Conservation (phyloP, 2,329 filamentous ascomycete genomes). For the Fusarium irregulare region DNA sequence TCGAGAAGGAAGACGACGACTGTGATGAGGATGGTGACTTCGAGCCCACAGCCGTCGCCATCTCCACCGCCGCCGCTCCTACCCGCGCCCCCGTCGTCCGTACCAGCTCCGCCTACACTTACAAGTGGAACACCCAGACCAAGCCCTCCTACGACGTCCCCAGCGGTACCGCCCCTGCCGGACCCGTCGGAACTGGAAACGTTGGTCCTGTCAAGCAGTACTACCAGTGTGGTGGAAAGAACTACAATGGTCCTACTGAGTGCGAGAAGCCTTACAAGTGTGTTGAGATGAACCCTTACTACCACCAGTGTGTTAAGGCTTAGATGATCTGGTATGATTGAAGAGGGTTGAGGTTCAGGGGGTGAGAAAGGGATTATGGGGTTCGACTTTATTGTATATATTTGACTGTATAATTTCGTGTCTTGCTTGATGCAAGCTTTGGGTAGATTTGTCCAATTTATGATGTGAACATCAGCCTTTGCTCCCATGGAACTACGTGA, state of each 20-base stretch:
- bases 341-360: no score
- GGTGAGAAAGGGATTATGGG: not conserved
- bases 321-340: not conserved
- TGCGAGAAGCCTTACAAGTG: constrained; percentile 39
- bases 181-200: constrained; percentile 25
- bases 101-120: constrained; percentile 31
- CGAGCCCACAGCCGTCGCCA: constrained; percentile 2
- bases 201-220: constrained; percentile 23
- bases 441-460: not conserved
- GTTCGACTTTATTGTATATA: constrained; percentile 35
- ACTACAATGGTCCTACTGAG: constrained; percentile 36
- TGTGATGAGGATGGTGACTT: constrained; percentile 5
- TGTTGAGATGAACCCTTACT: constrained; percentile 34
- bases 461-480: not conserved
- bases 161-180: constrained; percentile 26
- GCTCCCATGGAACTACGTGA: not conserved
- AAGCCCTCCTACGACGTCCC: constrained; percentile 7
- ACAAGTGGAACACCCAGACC: constrained; percentile 40
- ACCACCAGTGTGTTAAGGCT: constrained; percentile 35
- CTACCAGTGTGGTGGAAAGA: constrained; percentile 40
- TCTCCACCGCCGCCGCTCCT: not conserved
- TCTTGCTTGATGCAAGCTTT: constrained; percentile 33
- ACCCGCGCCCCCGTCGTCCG: constrained; percentile 38
- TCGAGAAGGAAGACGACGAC: constrained; percentile 1
- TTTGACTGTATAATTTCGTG: constrained; percentile 26